Conservation (phyloP, 179 eudicot species). For the Silene noctiflora region DNA sequence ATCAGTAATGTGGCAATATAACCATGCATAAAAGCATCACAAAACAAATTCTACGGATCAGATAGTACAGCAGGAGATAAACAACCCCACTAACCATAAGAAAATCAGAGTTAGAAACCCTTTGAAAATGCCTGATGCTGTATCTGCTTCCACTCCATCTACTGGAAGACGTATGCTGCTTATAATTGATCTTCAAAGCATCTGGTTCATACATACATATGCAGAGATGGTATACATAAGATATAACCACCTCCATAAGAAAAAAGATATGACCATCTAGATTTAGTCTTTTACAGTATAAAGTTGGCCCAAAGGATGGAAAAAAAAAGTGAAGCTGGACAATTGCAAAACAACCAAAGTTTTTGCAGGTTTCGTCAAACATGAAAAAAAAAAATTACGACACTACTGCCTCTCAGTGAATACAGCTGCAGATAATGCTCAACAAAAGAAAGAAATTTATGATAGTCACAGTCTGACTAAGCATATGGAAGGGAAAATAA, state of each 20-base stretch:
- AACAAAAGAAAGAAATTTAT: too few species aligned
- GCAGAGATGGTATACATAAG: too few species aligned
- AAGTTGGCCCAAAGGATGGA: not conserved
- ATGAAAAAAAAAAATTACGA: not conserved
- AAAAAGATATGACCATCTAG: not conserved
- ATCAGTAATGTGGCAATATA: not conserved
- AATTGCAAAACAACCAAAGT: not conserved
- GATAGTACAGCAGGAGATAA: conserved; percentile 10
- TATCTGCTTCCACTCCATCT: conserved; percentile 36
- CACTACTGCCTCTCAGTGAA: not conserved
- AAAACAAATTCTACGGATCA: not conserved
- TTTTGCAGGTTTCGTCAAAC: not conserved
- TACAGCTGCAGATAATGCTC: too few species aligned
- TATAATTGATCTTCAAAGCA: conserved; percentile 32
- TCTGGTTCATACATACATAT: conserved; percentile 33
- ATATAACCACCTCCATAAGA: not conserved
- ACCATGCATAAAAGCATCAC: not conserved
- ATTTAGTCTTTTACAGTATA: not conserved
- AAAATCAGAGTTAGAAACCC: conserved; percentile 33
- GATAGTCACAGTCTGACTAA: too few species aligned
- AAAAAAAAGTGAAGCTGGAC: not conserved
- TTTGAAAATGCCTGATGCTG: conserved; percentile 28
- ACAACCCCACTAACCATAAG: conserved; percentile 38
- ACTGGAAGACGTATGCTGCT: conserved; percentile 24
- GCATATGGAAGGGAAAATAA: too few species aligned